phyloP scores from a whole-genome alignment of 345 rosid genomes.

The Melaleuca quinquenervia region DNA sequence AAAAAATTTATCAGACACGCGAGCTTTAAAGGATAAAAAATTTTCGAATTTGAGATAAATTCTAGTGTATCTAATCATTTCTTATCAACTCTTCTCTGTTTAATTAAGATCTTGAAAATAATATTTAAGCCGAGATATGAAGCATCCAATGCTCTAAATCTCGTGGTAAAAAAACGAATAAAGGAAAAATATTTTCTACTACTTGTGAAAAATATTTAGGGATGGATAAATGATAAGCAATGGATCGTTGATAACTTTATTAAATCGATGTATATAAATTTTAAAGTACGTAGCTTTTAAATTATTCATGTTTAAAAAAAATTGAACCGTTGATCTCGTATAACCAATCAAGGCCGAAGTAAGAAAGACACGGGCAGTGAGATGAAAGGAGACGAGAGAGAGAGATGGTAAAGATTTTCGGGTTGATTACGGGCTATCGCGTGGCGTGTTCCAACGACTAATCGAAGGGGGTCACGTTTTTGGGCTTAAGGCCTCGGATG shows the following conservation, averaged over 20 bases:
- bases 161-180: background rate
- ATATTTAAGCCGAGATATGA: accelerated
- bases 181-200: background rate
- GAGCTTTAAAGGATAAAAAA: background rate
- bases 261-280: background rate
- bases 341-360: background rate
- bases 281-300: too few relatives aligned
- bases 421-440: background rate
- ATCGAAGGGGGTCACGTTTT: background rate
- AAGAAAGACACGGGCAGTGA: background rate
- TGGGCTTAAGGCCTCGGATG: background rate
- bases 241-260: background rate
- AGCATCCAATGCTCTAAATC: background rate
- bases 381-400: background rate
- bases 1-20: background rate
- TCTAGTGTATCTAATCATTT: background rate
- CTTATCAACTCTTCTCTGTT: background rate
- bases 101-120: background rate
- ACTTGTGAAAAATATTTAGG: too few relatives aligned
- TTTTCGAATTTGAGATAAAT: background rate
- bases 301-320: background rate
- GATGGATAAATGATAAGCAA: background rate
- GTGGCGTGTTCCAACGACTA: background rate
- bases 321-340: background rate
- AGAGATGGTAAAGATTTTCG: background rate